Percentiles rank a stretch among this genome's conserved stretches.
Evolutionary conservation across 1,284 basidiomycete species (phyloP).

Genomic region (Microbotryum scabiosae): DNA sequence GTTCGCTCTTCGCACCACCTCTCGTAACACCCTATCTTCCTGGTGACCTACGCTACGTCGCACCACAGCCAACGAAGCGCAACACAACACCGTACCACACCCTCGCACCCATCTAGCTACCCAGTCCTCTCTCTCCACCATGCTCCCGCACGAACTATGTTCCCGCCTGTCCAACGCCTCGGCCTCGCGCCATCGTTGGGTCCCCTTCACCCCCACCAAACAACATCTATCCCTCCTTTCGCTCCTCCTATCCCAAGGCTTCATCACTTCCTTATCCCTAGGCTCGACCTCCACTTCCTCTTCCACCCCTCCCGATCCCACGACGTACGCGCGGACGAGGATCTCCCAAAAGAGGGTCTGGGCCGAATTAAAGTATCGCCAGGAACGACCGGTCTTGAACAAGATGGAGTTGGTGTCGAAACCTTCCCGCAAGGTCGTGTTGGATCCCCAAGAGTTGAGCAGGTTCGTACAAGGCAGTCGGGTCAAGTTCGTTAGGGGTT

Average conservation of each 20-base stretch:
- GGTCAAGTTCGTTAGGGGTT: slow-evolving; percentile 58
- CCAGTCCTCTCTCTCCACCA: slow-evolving; percentile 11
- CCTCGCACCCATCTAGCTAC: background rate
- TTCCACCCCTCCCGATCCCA: slow-evolving; percentile 41
- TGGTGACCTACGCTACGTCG: too few species aligned
- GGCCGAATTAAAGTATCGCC: slow-evolving; percentile 81
- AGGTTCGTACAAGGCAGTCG: slow-evolving; percentile 53
- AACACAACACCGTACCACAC: too few species aligned
- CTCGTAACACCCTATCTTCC: too few species aligned
- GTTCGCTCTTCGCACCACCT: too few species aligned
- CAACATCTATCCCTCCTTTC: slow-evolving; percentile 74
- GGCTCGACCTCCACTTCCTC: slow-evolving; percentile 59
- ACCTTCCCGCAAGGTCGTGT: slow-evolving; percentile 63
- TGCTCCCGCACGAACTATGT: slow-evolving; percentile 63
- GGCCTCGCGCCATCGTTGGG: slow-evolving; percentile 62
- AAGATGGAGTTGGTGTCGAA: slow-evolving; percentile 64
- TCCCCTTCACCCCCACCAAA: slow-evolving; percentile 65
- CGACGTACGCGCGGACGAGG: slow-evolving; percentile 50
- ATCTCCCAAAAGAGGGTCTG: slow-evolving; percentile 53
- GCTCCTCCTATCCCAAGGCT: slow-evolving; percentile 77
- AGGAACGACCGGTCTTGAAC: slow-evolving; percentile 68
- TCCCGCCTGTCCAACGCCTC: slow-evolving; percentile 80
- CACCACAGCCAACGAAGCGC: too few species aligned
- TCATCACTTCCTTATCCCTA: slow-evolving; percentile 67
- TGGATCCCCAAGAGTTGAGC: slow-evolving; percentile 62